Evolutionary conservation across 805 yeast species (phyloP).

Genomic region (Cyberlindnera veronae): DNA sequence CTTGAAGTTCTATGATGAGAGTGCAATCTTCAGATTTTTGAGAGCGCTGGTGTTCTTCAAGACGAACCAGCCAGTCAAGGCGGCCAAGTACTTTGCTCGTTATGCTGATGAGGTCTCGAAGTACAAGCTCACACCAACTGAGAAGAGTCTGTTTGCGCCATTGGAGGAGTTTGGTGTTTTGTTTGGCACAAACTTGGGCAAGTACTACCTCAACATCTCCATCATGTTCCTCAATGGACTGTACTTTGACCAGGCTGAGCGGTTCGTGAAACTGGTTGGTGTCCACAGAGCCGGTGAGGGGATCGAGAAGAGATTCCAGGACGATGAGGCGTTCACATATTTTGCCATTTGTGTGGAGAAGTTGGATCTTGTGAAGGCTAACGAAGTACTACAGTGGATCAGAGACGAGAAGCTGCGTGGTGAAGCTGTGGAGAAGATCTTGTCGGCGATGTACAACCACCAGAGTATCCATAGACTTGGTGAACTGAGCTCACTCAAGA

Average conservation of each 20-base stretch:
- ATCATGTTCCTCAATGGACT: slow-evolving; percentile 33
- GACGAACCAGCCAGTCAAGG: slow-evolving; percentile 25
- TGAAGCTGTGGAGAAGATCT: slow-evolving; percentile 32
- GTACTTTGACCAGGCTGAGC: slow-evolving; percentile 33
- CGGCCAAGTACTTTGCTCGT: slow-evolving; percentile 31
- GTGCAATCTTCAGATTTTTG: slow-evolving; percentile 21
- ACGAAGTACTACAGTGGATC: slow-evolving; percentile 30
- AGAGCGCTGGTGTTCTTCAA: slow-evolving; percentile 25
- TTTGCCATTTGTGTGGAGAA: slow-evolving; percentile 30
- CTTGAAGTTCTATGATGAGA: slow-evolving; percentile 15
- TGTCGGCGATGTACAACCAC: slow-evolving; percentile 36
- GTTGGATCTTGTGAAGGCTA: slow-evolving; percentile 32
- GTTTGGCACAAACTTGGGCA: slow-evolving; percentile 30
- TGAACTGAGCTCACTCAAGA: slow-evolving; percentile 41
- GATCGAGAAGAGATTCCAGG: slow-evolving; percentile 22
- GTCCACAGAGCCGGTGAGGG: slow-evolving; percentile 20
- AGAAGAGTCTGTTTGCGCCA: slow-evolving; percentile 20
- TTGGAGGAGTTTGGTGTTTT: slow-evolving; percentile 25
- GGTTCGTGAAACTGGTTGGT: slow-evolving; percentile 30
- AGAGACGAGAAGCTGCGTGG: slow-evolving; percentile 14
- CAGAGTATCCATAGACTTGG: slow-evolving; percentile 39
- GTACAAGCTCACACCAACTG: slow-evolving; percentile 22
- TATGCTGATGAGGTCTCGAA: slow-evolving; percentile 29
- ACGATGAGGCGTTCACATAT: slow-evolving; percentile 21
- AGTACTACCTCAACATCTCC: slow-evolving; percentile 37